Base-by-base conservation (phyloP, 202 grass and related monocot genomes). In the Setaria viridis region DNA sequence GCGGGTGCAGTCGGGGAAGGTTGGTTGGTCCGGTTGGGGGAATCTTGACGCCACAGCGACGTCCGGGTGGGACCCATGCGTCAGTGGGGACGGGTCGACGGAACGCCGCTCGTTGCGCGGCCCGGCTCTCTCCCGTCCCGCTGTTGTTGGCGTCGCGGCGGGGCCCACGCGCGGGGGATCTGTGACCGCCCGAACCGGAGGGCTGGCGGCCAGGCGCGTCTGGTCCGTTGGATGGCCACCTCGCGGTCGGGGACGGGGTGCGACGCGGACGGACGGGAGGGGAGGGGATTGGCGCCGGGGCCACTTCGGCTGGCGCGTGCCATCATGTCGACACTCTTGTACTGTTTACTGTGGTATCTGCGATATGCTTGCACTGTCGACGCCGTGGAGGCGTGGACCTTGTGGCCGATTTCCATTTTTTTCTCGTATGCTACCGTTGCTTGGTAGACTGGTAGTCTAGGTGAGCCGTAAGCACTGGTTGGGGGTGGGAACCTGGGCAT, bases 281-380 rank as follows among this genome's bases (percentile, higher is more conserved):
- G 82, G 70, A 85, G 53, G 20, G 7, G 16, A 57, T 59, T 59
- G 35, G 10, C 54, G 64, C 50, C 68, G 58, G 76, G 46, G 34
- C 77, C 66, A 35, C 56, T 5, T 11, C 33, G 4, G 51, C 21
- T 30, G 74, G 80, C 79, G 43, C 34, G 67, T 6, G 65, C 66
- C 74, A 87, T 73, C 67, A 59, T 90, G 88, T 90, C 88, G 84
- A 90, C 88, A 86, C 54, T 17, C n/a, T 11, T 39, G 37, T 39
- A 39, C 59, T 62, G 74, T 62, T 25, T 25, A 39, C 37, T 60
- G 74, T 37, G n/a, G 42, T 7, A 45, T 45, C 42, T 45, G 4
- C 13, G 12, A 51, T 15, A 7, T 9, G 6, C 42, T 58, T n/a
- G 19, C 19, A 3, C 20, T 4, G 43, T 47, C 11, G 43, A 71